Percentiles rank a stretch among this genome's conserved stretches.
Conservation (phyloP, 768 basidiomycete genomes). For the Mycena metata region DNA sequence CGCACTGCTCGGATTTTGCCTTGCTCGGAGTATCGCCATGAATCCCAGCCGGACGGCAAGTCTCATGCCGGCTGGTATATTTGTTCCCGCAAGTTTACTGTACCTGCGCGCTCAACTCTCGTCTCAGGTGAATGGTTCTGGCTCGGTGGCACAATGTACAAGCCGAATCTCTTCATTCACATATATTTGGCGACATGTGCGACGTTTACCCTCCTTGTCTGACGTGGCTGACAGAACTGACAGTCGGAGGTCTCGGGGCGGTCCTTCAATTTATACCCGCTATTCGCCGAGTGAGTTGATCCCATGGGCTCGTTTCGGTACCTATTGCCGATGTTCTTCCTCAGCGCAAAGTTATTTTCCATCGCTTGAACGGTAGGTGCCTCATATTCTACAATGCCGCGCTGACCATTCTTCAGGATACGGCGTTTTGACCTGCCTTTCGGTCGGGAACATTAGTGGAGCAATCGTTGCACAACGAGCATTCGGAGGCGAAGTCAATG, state of each 20-base stretch:
- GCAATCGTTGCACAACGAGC: conserved; percentile 36
- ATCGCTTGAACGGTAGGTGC: conserved; percentile 41
- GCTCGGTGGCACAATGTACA: conserved; percentile 38
- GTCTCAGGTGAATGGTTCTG: conserved; percentile 44
- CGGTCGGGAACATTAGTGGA: conserved; percentile 39
- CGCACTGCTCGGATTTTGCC: conserved; percentile 44
- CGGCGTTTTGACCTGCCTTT: conserved; percentile 35
- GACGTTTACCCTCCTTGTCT: neutral
- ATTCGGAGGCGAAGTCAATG: conserved; percentile 46
- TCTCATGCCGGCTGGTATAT: conserved; percentile 13
- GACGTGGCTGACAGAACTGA: neutral
- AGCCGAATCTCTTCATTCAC: conserved; percentile 41
- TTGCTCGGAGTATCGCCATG: conserved; percentile 38
- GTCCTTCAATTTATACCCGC: conserved; percentile 44
- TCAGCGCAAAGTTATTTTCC: conserved; percentile 39
- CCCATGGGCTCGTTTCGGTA: neutral
- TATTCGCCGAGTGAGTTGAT: conserved; percentile 39
- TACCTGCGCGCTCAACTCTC: neutral
- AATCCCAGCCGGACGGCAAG: conserved; percentile 17
- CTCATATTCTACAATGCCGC: neutral
- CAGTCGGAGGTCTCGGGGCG: conserved; percentile 43
- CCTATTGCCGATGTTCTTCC: neutral
- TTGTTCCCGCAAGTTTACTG: neutral
- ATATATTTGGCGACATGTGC: conserved; percentile 43
- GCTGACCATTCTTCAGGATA: conserved; percentile 31